Conservation (phyloP, 805 yeast genomes). For the Saccharomycopsis olivae region DNA sequence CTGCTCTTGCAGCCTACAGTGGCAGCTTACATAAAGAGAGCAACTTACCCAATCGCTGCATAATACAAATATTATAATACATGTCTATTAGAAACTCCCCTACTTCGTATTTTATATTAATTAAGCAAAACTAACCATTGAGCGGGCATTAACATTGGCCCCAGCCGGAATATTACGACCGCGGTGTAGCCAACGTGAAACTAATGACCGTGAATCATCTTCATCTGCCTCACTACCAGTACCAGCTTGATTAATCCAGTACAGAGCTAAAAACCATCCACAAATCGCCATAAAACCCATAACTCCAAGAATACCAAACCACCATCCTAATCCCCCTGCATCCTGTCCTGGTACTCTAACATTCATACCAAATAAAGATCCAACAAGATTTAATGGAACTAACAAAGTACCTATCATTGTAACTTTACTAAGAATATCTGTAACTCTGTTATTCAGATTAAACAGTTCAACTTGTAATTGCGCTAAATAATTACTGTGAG, state of each 20-base stretch:
- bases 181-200: not conserved
- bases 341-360: constrained; percentile 72
- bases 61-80: too few relatives aligned
- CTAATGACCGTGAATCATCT: constrained; percentile 7
- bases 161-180: not conserved
- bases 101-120: too few relatives aligned
- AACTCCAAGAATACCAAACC: constrained; percentile 53
- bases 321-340: constrained; percentile 44
- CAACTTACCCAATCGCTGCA: constrained; percentile 4
- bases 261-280: constrained; percentile 32
- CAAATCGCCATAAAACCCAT: constrained; percentile 31
- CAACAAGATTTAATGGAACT: constrained; percentile 80
- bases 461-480: constrained; percentile 91
- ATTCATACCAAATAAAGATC: constrained; percentile 95
- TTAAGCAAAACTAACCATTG: constrained; percentile 1
- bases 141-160: not conserved
- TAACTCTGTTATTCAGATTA: constrained; percentile 72
- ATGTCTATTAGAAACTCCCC: too few relatives aligned
- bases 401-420: constrained; percentile 84
- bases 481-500: constrained; percentile 87
- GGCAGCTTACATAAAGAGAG: constrained; percentile 3
- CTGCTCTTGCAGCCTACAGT: not conserved
- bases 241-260: constrained; percentile 27
- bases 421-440: constrained; percentile 80
- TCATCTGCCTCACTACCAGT: not conserved